phyloP scores from a whole-genome alignment of 2,329 filamentous ascomycete species.

The Mycosphaerella arachidis region DNA sequence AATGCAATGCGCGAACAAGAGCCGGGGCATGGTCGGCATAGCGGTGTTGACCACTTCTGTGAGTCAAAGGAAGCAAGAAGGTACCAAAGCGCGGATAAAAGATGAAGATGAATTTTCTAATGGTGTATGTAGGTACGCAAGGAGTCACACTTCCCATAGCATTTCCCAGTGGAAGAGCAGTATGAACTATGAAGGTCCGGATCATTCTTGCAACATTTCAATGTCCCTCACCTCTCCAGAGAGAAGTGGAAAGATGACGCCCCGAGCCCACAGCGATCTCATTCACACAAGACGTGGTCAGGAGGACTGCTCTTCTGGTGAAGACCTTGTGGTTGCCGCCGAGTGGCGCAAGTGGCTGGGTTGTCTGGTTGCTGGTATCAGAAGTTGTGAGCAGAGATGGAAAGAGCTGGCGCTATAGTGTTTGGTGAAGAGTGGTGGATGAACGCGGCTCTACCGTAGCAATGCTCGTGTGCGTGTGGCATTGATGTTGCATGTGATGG shows the following conservation, averaged over 20 bases:
- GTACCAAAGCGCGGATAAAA: no score
- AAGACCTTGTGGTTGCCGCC: conserved; percentile 27
- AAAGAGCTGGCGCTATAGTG: background rate
- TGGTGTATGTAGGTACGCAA: conserved; percentile 26
- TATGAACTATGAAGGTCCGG: conserved; percentile 34
- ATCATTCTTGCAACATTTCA: conserved; percentile 24
- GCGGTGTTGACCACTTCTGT: no score
- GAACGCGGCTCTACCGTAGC: background rate
- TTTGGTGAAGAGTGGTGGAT: background rate
- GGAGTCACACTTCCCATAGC: conserved; percentile 30
- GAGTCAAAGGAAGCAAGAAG: no score
- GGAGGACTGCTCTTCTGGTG: conserved; percentile 26
- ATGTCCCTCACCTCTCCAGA: background rate
- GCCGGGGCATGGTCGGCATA: no score
- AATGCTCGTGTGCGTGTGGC: background rate
- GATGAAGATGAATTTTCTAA: no score
- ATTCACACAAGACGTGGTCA: conserved; percentile 28
- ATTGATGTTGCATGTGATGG: background rate
- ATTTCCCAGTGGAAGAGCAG: conserved; percentile 16
- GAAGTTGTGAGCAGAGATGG: conserved; percentile 1
- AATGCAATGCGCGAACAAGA: no score
- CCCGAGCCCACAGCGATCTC: conserved; percentile 28
- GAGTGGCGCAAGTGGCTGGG: conserved; percentile 26
- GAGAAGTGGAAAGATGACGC: conserved; percentile 14
- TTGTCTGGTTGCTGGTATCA: conserved; percentile 21